These are phyloP conservation scores for Nyctanthes arbortristis DNA, from an alignment of 257 asterid species.

Conservation along the genomic window DNA sequence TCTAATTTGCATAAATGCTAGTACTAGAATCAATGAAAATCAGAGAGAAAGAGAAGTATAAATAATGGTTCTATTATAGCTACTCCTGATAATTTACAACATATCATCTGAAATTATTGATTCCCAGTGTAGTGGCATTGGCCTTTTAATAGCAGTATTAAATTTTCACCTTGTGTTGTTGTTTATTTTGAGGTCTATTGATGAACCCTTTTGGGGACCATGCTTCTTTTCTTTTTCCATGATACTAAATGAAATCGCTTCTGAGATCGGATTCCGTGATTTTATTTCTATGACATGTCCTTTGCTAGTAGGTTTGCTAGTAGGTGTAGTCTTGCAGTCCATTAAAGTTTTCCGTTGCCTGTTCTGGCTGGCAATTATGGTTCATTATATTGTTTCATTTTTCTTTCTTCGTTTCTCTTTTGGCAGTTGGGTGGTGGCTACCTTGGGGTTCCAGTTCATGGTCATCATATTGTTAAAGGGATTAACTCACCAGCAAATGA, in stretches of 20 bases:
- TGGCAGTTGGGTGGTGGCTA: conserved; percentile 44
- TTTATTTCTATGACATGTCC: neutral
- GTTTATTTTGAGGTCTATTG: neutral
- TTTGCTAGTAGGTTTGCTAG: neutral
- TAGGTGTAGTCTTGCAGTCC: neutral
- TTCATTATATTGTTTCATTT: conserved; percentile 5
- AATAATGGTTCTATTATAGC: neutral
- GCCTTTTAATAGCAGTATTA: neutral
- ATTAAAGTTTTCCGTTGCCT: neutral
- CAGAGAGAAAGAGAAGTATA: neutral
- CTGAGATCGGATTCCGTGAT: neutral
- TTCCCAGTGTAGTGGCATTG: neutral
- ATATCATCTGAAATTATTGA: neutral
- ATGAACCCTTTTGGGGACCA: neutral
- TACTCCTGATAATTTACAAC: neutral
- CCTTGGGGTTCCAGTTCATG: conserved; percentile 36
- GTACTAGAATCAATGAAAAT: neutral
- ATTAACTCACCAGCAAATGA: conserved; percentile 33
- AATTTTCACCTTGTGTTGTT: neutral
- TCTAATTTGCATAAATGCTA: neutral
- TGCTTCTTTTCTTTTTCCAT: neutral
- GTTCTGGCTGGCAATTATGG: neutral
- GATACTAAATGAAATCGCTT: neutral
- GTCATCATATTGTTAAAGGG: conserved; percentile 31
- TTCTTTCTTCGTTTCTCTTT: too few species aligned